Conservation (phyloP, 2,329 filamentous ascomycete species). For the Ceratocystis cacaofunesta region DNA sequence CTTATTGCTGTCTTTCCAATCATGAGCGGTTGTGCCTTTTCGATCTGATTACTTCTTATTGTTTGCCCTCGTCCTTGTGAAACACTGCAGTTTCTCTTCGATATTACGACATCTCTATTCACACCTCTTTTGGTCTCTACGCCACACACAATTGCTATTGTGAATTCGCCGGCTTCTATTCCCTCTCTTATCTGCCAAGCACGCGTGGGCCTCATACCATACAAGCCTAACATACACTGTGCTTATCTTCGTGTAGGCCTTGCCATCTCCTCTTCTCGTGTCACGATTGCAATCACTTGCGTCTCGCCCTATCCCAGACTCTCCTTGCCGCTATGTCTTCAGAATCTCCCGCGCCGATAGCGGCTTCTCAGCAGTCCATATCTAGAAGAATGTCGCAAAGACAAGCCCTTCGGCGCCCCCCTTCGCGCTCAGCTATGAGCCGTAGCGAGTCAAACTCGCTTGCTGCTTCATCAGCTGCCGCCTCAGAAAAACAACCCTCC, state of each 20-base stretch:
- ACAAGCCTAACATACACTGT: not conserved
- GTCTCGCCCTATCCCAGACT: not conserved
- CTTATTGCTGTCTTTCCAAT: not conserved
- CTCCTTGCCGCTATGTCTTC: slow-evolving; percentile 4
- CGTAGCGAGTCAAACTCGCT: slow-evolving; percentile 33
- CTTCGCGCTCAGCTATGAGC: slow-evolving; percentile 32
- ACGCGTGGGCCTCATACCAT: not conserved
- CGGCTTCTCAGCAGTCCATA: slow-evolving; percentile 27
- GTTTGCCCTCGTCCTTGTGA: not conserved
- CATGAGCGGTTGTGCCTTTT: not conserved
- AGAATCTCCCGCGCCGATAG: slow-evolving; percentile 32
- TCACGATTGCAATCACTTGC: not conserved
- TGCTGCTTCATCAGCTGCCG: slow-evolving; percentile 22
- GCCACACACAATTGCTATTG: no score
- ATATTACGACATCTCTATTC: not conserved
- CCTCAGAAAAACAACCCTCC: slow-evolving; percentile 24
- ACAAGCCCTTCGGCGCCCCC: slow-evolving; percentile 37
- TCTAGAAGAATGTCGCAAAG: slow-evolving; percentile 39
- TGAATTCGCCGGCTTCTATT: no score
- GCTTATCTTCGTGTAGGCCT: not conserved
- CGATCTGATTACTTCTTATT: not conserved
- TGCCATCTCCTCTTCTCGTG: not conserved
- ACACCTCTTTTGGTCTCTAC: no score
- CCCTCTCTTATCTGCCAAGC: not conserved
- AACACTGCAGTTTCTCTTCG: not conserved